These are phyloP conservation scores for Trametes coccinea DNA, from an alignment of 768 basidiomycete genomes.

Conservation along the genomic window DNA sequence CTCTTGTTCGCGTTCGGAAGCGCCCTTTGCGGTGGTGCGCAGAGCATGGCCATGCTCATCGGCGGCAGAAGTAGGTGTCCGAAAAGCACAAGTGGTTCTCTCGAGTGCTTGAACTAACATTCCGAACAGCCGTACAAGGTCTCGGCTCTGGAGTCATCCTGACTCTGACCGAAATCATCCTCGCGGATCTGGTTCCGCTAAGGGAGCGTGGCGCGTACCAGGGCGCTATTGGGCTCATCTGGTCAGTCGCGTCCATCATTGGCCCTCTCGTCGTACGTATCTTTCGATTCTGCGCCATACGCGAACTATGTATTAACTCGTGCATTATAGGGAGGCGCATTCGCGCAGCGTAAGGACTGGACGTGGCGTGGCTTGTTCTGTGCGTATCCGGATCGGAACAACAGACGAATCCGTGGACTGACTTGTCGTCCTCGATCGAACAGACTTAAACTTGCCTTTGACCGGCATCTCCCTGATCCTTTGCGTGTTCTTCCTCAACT, in stretches of 20 bases:
- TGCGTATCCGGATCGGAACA: neutral
- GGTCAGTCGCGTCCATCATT: slow-evolving; percentile 20
- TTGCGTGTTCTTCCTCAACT: neutral
- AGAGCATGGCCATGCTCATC: slow-evolving; percentile 42
- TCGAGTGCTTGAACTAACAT: neutral
- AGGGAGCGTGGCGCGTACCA: slow-evolving; percentile 36
- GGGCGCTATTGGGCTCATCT: slow-evolving; percentile 30
- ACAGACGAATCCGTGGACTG: neutral
- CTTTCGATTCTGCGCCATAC: neutral
- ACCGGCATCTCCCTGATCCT: neutral
- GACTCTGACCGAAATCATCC: slow-evolving; percentile 34
- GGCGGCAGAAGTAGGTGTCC: slow-evolving; percentile 31
- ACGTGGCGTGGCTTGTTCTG: slow-evolving; percentile 17
- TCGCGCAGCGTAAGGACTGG: slow-evolving; percentile 18
- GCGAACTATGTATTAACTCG: too few relatives aligned
- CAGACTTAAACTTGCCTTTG: slow-evolving; percentile 2
- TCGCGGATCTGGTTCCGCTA: slow-evolving; percentile 40
- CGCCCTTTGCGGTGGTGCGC: slow-evolving; percentile 40
- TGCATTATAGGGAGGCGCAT: slow-evolving; percentile 24
- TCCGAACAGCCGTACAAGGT: slow-evolving; percentile 33
- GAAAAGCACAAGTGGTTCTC: neutral
- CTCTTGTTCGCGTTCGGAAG: slow-evolving; percentile 40
- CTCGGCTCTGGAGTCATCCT: slow-evolving; percentile 34
- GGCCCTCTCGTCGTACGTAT: slow-evolving; percentile 14
- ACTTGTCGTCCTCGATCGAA: neutral